Conservation (phyloP, 1,284 basidiomycete species). For the Ceratobasidium sp. region DNA sequence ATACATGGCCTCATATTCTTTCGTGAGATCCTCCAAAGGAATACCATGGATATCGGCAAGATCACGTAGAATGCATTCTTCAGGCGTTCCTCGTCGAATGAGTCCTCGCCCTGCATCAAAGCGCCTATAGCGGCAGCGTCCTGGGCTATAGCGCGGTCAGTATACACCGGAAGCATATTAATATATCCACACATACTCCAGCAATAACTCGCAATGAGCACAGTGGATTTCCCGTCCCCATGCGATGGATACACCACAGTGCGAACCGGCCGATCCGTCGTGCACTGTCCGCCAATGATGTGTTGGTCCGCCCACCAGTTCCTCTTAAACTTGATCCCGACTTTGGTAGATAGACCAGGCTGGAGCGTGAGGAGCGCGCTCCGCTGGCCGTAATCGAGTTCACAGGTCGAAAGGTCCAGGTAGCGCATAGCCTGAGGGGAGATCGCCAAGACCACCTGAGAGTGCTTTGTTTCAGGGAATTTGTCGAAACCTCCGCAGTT, state of each 20-base stretch:
- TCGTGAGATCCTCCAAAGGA: background rate
- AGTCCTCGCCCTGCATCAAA: slow-evolving; percentile 5
- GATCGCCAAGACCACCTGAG: slow-evolving; percentile 54
- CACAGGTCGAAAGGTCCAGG: slow-evolving; percentile 51
- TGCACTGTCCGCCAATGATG: slow-evolving; percentile 24
- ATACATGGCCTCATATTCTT: slow-evolving; percentile 26
- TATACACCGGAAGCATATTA: too few species aligned
- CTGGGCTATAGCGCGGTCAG: slow-evolving; percentile 16
- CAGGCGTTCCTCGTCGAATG: background rate
- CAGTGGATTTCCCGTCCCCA: slow-evolving; percentile 16
- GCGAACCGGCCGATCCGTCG: slow-evolving; percentile 52
- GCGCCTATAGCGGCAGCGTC: slow-evolving; percentile 4
- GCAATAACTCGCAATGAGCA: slow-evolving; percentile 25
- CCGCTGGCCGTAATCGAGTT: slow-evolving; percentile 50
- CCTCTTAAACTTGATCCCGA: slow-evolving; percentile 56
- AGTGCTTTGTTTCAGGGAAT: slow-evolving; percentile 43
- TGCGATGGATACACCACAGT: slow-evolving; percentile 31
- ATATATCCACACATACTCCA: too few species aligned
- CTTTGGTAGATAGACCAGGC: slow-evolving; percentile 53
- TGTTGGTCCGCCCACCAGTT: slow-evolving; percentile 55
- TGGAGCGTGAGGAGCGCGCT: slow-evolving; percentile 52
- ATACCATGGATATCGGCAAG: slow-evolving; percentile 16
- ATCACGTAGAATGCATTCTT: background rate
- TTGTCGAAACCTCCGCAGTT: slow-evolving; percentile 42
- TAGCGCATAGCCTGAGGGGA: slow-evolving; percentile 47